Evolutionary conservation across 2,329 filamentous ascomycete genomes (phyloP), one percentile per base, ranked within the genome.

Genomic region (Neonectria neomacrospora): DNA sequence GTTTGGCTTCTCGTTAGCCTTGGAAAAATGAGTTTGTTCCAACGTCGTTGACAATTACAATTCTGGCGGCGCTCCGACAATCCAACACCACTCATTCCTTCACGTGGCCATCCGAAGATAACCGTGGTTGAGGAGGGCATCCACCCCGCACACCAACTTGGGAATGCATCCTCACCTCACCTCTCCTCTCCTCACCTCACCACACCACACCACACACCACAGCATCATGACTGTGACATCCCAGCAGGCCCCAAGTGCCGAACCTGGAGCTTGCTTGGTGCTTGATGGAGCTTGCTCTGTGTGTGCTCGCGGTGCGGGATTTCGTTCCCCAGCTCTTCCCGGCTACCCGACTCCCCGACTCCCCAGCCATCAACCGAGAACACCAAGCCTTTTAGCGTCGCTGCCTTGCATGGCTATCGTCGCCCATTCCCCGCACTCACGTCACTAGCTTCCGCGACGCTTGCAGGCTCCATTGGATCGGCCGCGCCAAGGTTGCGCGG

Each of bases 341-440:
- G n/a, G n/a, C n/a, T n/a, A n/a, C n/a, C n/a, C n/a, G n/a, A n/a
- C n/a, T n/a, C n/a, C n/a, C n/a, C n/a, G n/a, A n/a, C n/a, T n/a
- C n/a, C n/a, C n/a, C n/a, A n/a, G n/a, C n/a, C n/a, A n/a, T 9
- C 8, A 18, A 37, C 34, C 54, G 57, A 64, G 45, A 59, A n/a
- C 9, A 56, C 64, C 66, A 69, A 73, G 63, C 55, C 56, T 70
- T 68, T 67, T 71, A 71, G 71, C 69, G 68, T 45, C 64, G 64
- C 54, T 66, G 67, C 60, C 54, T 53, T 62, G 61, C 64, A 45
- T 60, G 61, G 55, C 56, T 64, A 57, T 63, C 52, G 58, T 67
- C 57, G 54, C 58, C 59, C 58, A 64, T 63, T 42, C 70, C 65
- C 71, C 70, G 70, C 71, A 71, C 64, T 63, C 69, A 67, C 58